Conservation (phyloP, 192 early-diverging fungal species). For the Neocallimastix lanati region DNA sequence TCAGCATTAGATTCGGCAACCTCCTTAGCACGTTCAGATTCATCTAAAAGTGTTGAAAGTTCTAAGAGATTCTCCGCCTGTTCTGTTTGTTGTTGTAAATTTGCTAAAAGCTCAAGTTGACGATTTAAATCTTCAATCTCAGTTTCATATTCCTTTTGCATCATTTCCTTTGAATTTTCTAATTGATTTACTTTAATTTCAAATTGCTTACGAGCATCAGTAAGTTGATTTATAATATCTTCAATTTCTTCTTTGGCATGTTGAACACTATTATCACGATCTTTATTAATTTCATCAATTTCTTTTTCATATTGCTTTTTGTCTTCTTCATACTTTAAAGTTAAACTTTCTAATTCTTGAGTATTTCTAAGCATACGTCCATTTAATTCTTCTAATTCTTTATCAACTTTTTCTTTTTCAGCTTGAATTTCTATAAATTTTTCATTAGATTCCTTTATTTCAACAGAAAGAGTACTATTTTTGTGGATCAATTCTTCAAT, state of each 20-base stretch:
- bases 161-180: neutral
- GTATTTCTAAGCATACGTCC: neutral
- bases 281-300: neutral
- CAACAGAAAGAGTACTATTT: neutral
- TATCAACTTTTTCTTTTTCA: neutral
- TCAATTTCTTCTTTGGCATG: neutral
- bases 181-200: neutral
- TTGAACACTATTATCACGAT: neutral
- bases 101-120: neutral
- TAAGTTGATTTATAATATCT: neutral
- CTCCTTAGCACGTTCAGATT: neutral
- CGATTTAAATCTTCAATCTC: neutral
- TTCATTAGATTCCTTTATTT: neutral
- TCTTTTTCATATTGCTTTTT: neutral
- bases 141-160: neutral
- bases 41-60: neutral
- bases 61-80: neutral
- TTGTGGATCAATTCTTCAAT: neutral
- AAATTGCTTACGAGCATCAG: neutral
- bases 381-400: neutral
- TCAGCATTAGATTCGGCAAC: neutral
- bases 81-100: neutral
- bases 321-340: neutral
- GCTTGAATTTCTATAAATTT: neutral
- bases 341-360: neutral